These are phyloP conservation scores for Leccinum colubrinum DNA, from an alignment of 1,284 basidiomycete genomes.

Conservation along the genomic window DNA sequence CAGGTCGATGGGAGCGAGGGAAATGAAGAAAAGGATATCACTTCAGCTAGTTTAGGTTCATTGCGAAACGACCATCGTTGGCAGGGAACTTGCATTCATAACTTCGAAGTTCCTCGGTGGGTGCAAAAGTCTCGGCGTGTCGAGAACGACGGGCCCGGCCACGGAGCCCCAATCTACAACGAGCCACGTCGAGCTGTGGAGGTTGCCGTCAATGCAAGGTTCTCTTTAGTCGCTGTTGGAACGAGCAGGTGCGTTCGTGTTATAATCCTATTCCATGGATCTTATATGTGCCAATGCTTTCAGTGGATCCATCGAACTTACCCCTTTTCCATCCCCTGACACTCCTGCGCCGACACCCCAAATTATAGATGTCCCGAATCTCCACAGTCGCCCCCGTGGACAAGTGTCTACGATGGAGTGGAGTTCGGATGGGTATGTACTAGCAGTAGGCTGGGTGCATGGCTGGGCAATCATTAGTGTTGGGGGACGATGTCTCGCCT, in stretches of 20 bases:
- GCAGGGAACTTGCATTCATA: constrained; percentile 68
- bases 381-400: constrained; percentile 62
- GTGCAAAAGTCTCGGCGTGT: constrained; percentile 65
- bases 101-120: constrained; percentile 69
- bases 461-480: constrained; percentile 94
- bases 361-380: constrained; percentile 53
- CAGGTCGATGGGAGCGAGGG: constrained; percentile 1
- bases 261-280: constrained; percentile 1
- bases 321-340: constrained; percentile 62
- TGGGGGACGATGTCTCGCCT: constrained; percentile 82
- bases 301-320: constrained; percentile 63
- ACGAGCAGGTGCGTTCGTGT: constrained; percentile 53
- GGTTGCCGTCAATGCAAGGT: constrained; percentile 77
- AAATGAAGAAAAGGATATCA: constrained; percentile 7
- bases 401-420: constrained; percentile 80
- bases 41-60: constrained; percentile 13
- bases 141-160: constrained; percentile 39
- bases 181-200: constrained; percentile 65
- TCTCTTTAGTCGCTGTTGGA: constrained; percentile 86
- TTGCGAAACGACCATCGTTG: constrained; percentile 40
- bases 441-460: constrained; percentile 92
- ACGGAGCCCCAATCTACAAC: constrained; percentile 43
- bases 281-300: constrained; percentile 1
- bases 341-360: constrained; percentile 52
- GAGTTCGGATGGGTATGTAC: constrained; percentile 93